These are phyloP conservation scores for Pelargonium nanum DNA, from an alignment of 345 rosid species.

Conservation along the genomic window DNA sequence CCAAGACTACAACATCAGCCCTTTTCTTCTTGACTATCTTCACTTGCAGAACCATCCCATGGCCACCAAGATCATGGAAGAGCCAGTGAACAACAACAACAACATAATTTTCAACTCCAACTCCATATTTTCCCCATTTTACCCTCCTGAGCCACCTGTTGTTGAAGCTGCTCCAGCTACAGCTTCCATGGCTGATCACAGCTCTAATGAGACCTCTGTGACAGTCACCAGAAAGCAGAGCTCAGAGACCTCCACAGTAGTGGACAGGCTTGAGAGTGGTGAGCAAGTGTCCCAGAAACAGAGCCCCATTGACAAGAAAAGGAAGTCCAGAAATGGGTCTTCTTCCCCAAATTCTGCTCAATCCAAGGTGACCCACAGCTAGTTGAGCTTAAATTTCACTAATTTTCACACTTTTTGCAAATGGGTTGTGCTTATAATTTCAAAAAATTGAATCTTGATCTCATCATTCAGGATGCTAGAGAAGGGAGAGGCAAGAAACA, in stretches of 20 bases:
- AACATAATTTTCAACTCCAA: too few species aligned
- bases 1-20: too few species aligned
- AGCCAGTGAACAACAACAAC: too few species aligned
- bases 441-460: neutral
- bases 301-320: slow-evolving; percentile 21
- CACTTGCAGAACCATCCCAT: too few species aligned
- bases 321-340: slow-evolving; percentile 21
- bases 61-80: too few species aligned
- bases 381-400: neutral
- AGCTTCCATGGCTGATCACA: neutral
- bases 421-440: neutral
- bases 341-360: slow-evolving; percentile 27
- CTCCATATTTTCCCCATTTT: too few species aligned
- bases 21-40: too few species aligned
- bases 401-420: neutral
- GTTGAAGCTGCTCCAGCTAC: neutral
- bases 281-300: slow-evolving; percentile 39
- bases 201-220: slow-evolving; percentile 25
- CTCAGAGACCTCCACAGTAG: slow-evolving; percentile 29
- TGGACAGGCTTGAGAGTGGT: slow-evolving; percentile 33
- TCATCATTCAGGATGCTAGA: slow-evolving; percentile 27
- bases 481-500: slow-evolving; percentile 42
- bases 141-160: neutral
- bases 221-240: slow-evolving; percentile 36
- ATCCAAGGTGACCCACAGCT: slow-evolving; percentile 21